Conservation (phyloP, 352 stramenopile genomes). For the Phytophthora podocarpi region DNA sequence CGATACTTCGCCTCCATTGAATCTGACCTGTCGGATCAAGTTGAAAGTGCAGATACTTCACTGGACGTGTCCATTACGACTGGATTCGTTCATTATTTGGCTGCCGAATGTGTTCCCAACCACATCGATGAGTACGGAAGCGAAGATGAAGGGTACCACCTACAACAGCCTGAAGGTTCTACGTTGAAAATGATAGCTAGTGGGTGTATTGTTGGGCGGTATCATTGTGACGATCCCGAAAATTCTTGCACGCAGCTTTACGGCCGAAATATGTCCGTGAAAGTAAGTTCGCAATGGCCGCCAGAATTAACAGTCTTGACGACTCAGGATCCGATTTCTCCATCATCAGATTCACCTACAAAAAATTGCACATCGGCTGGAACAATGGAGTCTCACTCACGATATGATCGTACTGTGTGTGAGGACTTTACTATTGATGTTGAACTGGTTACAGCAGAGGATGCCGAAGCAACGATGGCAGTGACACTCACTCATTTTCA, state of each 20-base stretch:
- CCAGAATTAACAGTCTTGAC: slow-evolving; percentile 24
- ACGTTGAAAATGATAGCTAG: slow-evolving; percentile 62
- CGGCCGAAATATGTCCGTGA: slow-evolving; percentile 73
- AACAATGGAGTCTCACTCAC: not conserved
- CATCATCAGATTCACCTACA: slow-evolving; percentile 1
- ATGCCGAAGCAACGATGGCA: slow-evolving; percentile 57
- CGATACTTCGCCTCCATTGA: slow-evolving; percentile 57
- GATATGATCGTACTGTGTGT: slow-evolving; percentile 66
- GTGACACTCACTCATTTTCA: slow-evolving; percentile 75
- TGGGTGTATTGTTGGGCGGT: slow-evolving; percentile 63
- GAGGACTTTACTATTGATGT: slow-evolving; percentile 79
- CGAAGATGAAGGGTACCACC: slow-evolving; percentile 2
- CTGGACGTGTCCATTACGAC: slow-evolving; percentile 70
- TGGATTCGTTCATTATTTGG: slow-evolving; percentile 59
- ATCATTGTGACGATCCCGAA: slow-evolving; percentile 45
- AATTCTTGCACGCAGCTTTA: slow-evolving; percentile 65
- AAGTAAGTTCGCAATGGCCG: slow-evolving; percentile 63
- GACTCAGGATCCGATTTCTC: not conserved
- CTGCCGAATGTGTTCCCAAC: slow-evolving; percentile 49
- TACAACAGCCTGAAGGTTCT: not conserved
- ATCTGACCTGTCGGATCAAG: slow-evolving; percentile 41
- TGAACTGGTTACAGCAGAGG: slow-evolving; percentile 57
- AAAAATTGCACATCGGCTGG: not conserved
- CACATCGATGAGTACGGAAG: slow-evolving; percentile 13
- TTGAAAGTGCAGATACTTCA: slow-evolving; percentile 25